Conservation (phyloP, 768 basidiomycete genomes). For the Cyclocybe cylindracea region DNA sequence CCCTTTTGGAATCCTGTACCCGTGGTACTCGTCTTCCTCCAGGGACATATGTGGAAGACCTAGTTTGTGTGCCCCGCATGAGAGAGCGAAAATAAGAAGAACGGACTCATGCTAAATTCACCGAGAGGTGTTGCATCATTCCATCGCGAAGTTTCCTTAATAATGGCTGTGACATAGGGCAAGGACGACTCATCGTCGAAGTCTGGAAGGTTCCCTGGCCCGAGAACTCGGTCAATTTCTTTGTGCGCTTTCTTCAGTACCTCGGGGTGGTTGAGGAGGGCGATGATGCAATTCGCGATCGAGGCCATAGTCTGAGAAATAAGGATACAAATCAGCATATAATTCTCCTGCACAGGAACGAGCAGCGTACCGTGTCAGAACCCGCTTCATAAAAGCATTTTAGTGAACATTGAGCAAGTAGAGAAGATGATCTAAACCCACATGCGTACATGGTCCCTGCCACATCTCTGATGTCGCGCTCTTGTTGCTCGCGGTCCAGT, state of each 20-base stretch:
- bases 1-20: constrained; percentile 34
- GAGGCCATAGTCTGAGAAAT: constrained; percentile 18
- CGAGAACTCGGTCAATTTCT: constrained; percentile 33
- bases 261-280: constrained; percentile 25
- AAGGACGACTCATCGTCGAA: constrained; percentile 26
- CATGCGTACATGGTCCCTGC: constrained; percentile 24
- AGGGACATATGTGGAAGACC: constrained; percentile 26
- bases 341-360: too few relatives aligned
- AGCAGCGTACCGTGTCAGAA: too few relatives aligned
- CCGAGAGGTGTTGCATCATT: constrained; percentile 16
- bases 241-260: constrained; percentile 28
- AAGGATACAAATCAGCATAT: too few relatives aligned
- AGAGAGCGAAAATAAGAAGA: background rate
- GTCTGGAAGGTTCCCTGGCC: constrained; percentile 27
- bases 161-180: constrained; percentile 24
- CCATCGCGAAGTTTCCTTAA: constrained; percentile 15
- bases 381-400: too few relatives aligned
- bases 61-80: constrained; percentile 1
- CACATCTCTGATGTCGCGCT: constrained; percentile 20
- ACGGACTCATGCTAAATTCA: background rate
- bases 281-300: constrained; percentile 21
- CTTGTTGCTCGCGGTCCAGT: constrained; percentile 12
- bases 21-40: constrained; percentile 33
- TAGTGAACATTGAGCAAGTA: too few relatives aligned
- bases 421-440: background rate